phyloP scores from a whole-genome alignment of 1,284 basidiomycete genomes.

The Sporisorium iseilematis-ciliati region DNA sequence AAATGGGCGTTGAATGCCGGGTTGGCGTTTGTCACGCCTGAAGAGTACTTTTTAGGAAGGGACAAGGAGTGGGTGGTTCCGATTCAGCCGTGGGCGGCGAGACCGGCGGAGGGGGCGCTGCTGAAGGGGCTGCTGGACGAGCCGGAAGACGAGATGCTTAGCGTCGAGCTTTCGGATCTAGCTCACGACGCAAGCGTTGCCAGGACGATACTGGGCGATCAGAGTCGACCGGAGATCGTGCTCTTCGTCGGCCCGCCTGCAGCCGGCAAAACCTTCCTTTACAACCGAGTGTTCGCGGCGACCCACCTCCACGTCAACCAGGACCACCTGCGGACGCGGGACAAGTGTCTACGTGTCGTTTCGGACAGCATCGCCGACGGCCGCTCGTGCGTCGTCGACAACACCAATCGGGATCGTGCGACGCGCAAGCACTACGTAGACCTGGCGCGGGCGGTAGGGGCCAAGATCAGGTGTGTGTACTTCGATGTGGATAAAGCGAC shows the following conservation, averaged over 20 bases:
- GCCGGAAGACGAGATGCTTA: slow-evolving; percentile 26
- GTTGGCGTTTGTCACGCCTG: slow-evolving; percentile 62
- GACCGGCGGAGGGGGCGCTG: not conserved
- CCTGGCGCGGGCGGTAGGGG: slow-evolving; percentile 21
- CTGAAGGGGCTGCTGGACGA: slow-evolving; percentile 21
- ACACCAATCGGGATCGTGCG: slow-evolving; percentile 54
- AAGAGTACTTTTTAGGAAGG: slow-evolving; percentile 59
- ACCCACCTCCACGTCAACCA: slow-evolving; percentile 74
- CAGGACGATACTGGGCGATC: slow-evolving; percentile 8
- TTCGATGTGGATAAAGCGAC: slow-evolving; percentile 39
- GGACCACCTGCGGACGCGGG: slow-evolving; percentile 76
- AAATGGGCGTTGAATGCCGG: slow-evolving; percentile 66
- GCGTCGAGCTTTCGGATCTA: slow-evolving; percentile 14
- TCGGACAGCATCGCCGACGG: slow-evolving; percentile 74
- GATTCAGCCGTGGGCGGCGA: slow-evolving; percentile 22
- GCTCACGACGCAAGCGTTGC: not conserved
- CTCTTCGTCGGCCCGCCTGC: slow-evolving; percentile 89
- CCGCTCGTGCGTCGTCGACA: slow-evolving; percentile 57
- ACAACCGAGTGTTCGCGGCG: slow-evolving; percentile 77
- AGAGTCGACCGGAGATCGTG: slow-evolving; percentile 74
- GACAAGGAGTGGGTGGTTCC: slow-evolving; percentile 34
- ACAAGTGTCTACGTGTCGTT: slow-evolving; percentile 80
- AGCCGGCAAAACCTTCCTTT: slow-evolving; percentile 88
- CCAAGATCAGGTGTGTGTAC: slow-evolving; percentile 37
- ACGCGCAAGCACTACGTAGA: slow-evolving; percentile 54